Conservation (phyloP, 2,329 filamentous ascomycete genomes). For the Calonectria multiphialidica region DNA sequence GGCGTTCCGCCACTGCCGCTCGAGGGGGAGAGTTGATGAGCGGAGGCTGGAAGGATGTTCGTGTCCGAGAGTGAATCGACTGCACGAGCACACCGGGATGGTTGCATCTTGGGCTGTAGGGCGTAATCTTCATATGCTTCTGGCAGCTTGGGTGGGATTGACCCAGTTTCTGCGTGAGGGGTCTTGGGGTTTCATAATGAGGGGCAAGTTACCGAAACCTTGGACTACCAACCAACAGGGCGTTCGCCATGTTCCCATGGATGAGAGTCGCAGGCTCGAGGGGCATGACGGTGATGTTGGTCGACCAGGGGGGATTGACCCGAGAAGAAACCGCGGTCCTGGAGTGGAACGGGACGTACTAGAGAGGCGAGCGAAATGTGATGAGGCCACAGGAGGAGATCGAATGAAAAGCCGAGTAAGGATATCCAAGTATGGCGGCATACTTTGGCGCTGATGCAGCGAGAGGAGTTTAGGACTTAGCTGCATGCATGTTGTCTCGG, state of each 20-base stretch:
- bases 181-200: slow-evolving; percentile 12
- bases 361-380: slow-evolving; percentile 4
- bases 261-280: slow-evolving; percentile 6
- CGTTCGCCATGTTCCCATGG: neutral
- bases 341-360: neutral
- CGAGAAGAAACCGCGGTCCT: slow-evolving; percentile 9
- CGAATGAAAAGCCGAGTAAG: slow-evolving; percentile 10
- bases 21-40: neutral
- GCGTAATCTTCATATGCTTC: slow-evolving; percentile 15
- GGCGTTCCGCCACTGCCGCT: slow-evolving; percentile 9
- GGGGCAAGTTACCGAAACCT: slow-evolving; percentile 13
- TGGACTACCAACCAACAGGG: slow-evolving; percentile 1
- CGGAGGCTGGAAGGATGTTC: neutral
- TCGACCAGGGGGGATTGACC: slow-evolving; percentile 3
- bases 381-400: slow-evolving; percentile 4
- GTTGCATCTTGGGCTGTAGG: neutral
- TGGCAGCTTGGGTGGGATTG: slow-evolving; percentile 21
- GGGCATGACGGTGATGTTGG: neutral
- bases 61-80: neutral
- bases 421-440: neutral
- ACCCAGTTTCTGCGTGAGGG: slow-evolving; percentile 12
- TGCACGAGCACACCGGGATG: neutral
- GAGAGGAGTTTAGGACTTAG: slow-evolving; percentile 16
- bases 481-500: slow-evolving; percentile 21
- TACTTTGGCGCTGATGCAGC: slow-evolving; percentile 16